These are phyloP conservation scores for Aspergillus latus DNA, from an alignment of 2,329 filamentous ascomycete genomes.

Conservation along the genomic window DNA sequence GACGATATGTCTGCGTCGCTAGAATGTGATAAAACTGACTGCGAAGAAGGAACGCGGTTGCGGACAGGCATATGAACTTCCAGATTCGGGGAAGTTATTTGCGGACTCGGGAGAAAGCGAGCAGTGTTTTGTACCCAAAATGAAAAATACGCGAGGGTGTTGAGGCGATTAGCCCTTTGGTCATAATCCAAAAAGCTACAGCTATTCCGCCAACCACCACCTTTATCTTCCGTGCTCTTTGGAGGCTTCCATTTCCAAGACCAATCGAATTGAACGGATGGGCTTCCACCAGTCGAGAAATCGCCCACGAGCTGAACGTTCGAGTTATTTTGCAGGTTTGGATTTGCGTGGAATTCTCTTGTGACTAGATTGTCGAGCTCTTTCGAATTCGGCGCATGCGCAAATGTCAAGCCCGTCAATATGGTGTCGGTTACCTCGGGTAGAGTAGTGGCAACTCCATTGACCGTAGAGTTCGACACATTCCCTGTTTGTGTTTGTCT, in stretches of 20 bases:
- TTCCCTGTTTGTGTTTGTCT: slow-evolving; percentile 53
- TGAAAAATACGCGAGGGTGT: slow-evolving; percentile 87
- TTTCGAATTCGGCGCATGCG: slow-evolving; percentile 78
- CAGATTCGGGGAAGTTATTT: slow-evolving; percentile 69
- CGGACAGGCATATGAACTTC: slow-evolving; percentile 72
- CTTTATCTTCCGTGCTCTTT: slow-evolving; percentile 76
- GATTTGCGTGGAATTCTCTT: slow-evolving; percentile 92
- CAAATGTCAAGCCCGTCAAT: slow-evolving; percentile 87
- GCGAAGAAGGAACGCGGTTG: slow-evolving; percentile 78
- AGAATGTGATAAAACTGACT: slow-evolving; percentile 80
- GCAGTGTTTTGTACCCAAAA: slow-evolving; percentile 83
- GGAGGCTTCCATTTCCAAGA: slow-evolving; percentile 96
- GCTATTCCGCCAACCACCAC: slow-evolving; percentile 90
- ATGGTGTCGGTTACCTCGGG: slow-evolving; percentile 64
- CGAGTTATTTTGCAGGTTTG: slow-evolving; percentile 94
- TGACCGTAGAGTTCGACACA: slow-evolving; percentile 52
- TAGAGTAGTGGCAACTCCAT: slow-evolving; percentile 52
- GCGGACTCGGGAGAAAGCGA: slow-evolving; percentile 50
- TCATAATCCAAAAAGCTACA: slow-evolving; percentile 99
- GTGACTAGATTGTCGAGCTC: slow-evolving; percentile 94
- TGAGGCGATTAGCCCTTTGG: slow-evolving; percentile 81
- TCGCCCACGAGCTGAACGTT: slow-evolving; percentile 96
- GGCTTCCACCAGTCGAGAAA: slow-evolving; percentile 77
- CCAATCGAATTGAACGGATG: slow-evolving; percentile 89
- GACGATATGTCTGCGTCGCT: slow-evolving; percentile 64